Evolutionary conservation across 225 moss, liverwort and hornwort species (phyloP).

Genomic region (Bryoerythrophyllum caledonicum): DNA sequence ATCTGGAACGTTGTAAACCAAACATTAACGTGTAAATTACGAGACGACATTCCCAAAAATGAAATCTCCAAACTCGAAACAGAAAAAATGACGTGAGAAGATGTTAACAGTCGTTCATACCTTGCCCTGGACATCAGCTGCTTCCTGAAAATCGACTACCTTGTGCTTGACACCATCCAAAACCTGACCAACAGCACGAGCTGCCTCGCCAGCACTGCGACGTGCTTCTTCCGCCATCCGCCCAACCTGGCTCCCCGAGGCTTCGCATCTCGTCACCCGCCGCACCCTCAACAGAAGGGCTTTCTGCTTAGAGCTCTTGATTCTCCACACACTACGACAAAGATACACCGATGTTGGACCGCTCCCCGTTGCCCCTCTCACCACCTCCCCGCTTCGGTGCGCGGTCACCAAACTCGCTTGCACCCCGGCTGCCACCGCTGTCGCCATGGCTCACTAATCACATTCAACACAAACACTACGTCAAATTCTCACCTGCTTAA

Average conservation of each 20-base stretch:
- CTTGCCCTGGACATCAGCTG: conserved; percentile 60
- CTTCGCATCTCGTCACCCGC: conserved; percentile 39
- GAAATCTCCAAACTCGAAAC: background rate
- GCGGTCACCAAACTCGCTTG: conserved; percentile 29
- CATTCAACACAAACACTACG: conserved; percentile 12
- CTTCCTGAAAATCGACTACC: conserved; percentile 53
- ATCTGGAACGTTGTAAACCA: background rate
- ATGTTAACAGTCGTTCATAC: conserved; percentile 25
- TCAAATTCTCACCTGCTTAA: conserved; percentile 3
- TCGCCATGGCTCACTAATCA: conserved; percentile 36
- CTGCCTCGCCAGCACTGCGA: conserved; percentile 43
- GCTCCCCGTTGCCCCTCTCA: conserved; percentile 26
- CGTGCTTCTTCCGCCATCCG: conserved; percentile 67
- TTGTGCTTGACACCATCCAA: conserved; percentile 61
- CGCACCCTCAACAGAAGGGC: conserved; percentile 10
- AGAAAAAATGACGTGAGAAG: background rate
- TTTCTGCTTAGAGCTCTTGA: conserved; percentile 32
- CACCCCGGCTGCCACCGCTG: conserved; percentile 29
- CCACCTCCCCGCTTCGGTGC: conserved; percentile 14
- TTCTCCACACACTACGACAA: conserved; percentile 37
- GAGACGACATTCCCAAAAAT: background rate
- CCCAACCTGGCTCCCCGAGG: conserved; percentile 46
- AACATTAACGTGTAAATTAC: background rate
- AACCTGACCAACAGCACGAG: conserved; percentile 42
- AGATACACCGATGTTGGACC: conserved; percentile 46